These are phyloP conservation scores for Globisporangium uncinulatum DNA, from an alignment of 352 stramenopile genomes.

Conservation along the genomic window DNA sequence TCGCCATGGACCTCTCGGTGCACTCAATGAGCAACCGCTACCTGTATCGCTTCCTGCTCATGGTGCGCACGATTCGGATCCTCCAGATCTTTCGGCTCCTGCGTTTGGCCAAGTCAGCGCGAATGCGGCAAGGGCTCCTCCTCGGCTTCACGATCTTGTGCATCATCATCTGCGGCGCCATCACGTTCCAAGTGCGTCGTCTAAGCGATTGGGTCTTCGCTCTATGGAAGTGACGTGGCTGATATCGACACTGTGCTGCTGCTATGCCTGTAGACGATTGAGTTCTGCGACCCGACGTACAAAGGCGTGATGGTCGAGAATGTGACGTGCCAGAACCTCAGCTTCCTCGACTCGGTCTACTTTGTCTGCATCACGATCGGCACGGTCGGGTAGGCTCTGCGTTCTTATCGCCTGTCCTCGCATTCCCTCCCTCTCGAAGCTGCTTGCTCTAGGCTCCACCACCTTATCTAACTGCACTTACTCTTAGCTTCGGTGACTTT, in stretches of 20 bases:
- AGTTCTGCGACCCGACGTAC: conserved; percentile 42
- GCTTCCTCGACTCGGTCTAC: conserved; percentile 75
- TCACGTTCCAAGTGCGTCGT: conserved; percentile 44
- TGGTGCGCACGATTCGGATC: conserved; percentile 49
- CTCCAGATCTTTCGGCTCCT: conserved; percentile 63
- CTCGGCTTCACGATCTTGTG: conserved; percentile 48
- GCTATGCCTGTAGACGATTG: conserved; percentile 34
- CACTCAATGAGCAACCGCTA: conserved; percentile 25
- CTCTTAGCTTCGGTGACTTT: conserved; percentile 52
- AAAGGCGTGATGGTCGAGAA: conserved; percentile 12
- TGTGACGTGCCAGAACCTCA: conserved; percentile 54
- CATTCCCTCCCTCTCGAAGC: too few species aligned
- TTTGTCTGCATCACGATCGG: conserved; percentile 83
- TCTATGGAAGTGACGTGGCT: too few species aligned
- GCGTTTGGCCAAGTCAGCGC: conserved; percentile 48
- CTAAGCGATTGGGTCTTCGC: too few species aligned
- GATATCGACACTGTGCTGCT: not conserved
- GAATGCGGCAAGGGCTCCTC: conserved; percentile 40
- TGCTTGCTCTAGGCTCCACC: too few species aligned
- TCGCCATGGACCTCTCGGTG: conserved; percentile 23
- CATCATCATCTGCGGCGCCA: conserved; percentile 59
- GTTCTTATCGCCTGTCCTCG: not conserved
- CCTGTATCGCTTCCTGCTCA: conserved; percentile 54
- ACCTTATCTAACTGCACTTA: too few species aligned
- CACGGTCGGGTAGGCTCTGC: conserved; percentile 54